Evolutionary conservation across 352 stramenopile species (phyloP).

Genomic region (Phytophthora agathidicida): DNA sequence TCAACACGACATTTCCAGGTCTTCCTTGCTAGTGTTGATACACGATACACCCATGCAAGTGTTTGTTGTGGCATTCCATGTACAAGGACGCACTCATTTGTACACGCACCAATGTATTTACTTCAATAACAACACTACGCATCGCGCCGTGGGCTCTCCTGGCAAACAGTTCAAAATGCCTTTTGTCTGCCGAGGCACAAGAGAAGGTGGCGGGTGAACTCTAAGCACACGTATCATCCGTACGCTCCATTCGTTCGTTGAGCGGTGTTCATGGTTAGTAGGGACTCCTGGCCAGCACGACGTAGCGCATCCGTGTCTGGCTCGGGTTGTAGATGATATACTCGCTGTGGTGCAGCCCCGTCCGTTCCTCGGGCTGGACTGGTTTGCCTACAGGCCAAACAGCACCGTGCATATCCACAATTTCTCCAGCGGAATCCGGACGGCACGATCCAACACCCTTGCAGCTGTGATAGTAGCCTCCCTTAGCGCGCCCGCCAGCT

Average conservation of each 20-base stretch:
- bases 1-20: slow-evolving; percentile 7
- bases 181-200: slow-evolving; percentile 15
- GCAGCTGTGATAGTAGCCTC: slow-evolving; percentile 58
- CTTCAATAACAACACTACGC: slow-evolving; percentile 24
- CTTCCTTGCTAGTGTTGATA: no score
- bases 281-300: slow-evolving; percentile 61
- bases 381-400: slow-evolving; percentile 74
- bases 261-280: slow-evolving; percentile 29
- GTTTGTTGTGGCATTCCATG: background rate
- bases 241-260: slow-evolving; percentile 17
- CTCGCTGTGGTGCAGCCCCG: slow-evolving; percentile 75
- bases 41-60: no score
- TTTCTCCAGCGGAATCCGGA: slow-evolving; percentile 56
- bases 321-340: slow-evolving; percentile 88
- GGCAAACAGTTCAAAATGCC: slow-evolving; percentile 12
- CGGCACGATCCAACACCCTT: slow-evolving; percentile 69
- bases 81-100: background rate
- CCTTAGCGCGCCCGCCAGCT: slow-evolving; percentile 44
- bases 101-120: slow-evolving; percentile 31
- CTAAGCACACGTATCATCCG: slow-evolving; percentile 31
- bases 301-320: slow-evolving; percentile 84
- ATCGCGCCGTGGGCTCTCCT: slow-evolving; percentile 14
- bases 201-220: slow-evolving; percentile 18
- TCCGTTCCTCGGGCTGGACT: slow-evolving; percentile 56
- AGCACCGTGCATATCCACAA: slow-evolving; percentile 57